Percentiles rank a stretch among this genome's conserved stretches.
phyloP scores from a whole-genome alignment of 2,329 filamentous ascomycete genomes.

The Thelonectria discophora region DNA sequence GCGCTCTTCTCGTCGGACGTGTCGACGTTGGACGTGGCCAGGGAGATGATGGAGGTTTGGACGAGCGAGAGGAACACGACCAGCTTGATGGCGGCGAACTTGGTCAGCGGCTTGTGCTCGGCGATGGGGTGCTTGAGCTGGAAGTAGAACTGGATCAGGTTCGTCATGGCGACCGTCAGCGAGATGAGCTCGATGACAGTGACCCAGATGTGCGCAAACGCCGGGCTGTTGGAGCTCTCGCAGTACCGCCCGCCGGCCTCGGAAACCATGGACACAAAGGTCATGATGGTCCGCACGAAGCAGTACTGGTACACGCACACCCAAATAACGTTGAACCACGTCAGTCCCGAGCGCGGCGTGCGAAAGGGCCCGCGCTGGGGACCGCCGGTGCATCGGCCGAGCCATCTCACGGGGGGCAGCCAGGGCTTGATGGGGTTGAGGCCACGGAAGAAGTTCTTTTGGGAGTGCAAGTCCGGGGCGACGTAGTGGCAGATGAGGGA shows the following conservation, averaged over 20 bases:
- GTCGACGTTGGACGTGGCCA: conserved; percentile 66
- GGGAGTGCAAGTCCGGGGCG: conserved; percentile 77
- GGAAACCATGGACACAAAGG: conserved; percentile 77
- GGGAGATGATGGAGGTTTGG: conserved; percentile 68
- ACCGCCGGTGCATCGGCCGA: conserved; percentile 75
- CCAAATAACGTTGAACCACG: conserved; percentile 92
- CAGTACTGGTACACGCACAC: conserved; percentile 87
- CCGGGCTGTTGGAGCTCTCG: conserved; percentile 77
- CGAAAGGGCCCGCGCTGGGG: conserved; percentile 71
- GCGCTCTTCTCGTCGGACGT: conserved; percentile 67
- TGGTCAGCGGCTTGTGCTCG: conserved; percentile 77
- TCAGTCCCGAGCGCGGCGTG: conserved; percentile 79
- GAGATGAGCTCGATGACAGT: conserved; percentile 74
- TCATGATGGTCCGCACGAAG: conserved; percentile 83
- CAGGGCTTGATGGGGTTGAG: conserved; percentile 73
- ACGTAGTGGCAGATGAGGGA: conserved; percentile 83
- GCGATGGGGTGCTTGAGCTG: conserved; percentile 75
- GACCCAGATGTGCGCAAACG: conserved; percentile 85
- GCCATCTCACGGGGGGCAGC: conserved; percentile 77
- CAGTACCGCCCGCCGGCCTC: conserved; percentile 78
- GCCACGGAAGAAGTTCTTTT: conserved; percentile 82
- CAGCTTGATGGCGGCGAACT: conserved; percentile 86
- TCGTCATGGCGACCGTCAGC: conserved; percentile 87
- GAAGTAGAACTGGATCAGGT: conserved; percentile 85
- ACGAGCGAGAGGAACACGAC: conserved; percentile 93